Conservation (phyloP, 139 green algal genomes). For the Chlorella sp. region DNA sequence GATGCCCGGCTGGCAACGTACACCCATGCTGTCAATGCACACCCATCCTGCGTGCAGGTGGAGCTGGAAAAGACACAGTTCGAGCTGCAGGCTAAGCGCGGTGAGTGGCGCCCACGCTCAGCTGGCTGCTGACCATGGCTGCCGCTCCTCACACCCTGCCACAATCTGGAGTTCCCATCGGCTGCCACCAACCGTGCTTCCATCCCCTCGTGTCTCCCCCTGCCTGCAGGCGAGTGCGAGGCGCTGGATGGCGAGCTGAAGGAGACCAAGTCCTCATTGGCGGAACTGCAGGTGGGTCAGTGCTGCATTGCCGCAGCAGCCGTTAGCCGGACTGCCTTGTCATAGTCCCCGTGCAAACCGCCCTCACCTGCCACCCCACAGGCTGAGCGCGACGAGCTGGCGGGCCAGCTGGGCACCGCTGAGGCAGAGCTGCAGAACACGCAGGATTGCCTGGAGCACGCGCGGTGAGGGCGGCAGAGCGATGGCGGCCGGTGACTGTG, state of each 20-base stretch:
- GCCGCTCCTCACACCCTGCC: neutral
- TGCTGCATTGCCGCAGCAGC: too few species aligned
- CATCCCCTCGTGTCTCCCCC: too few species aligned
- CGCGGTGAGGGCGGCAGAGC: neutral
- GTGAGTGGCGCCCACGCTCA: too few species aligned
- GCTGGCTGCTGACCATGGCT: neutral
- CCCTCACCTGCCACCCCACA: too few species aligned
- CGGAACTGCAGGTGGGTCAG: slow-evolving; percentile 32
- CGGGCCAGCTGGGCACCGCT: slow-evolving; percentile 5
- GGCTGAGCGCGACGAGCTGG: slow-evolving; percentile 47
- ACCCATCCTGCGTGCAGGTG: slow-evolving; percentile 13
- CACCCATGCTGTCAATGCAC: slow-evolving; percentile 5
- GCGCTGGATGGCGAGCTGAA: slow-evolving; percentile 39
- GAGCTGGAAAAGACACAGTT: slow-evolving; percentile 52
- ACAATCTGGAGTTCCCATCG: too few species aligned
- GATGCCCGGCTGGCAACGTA: slow-evolving; percentile 31
- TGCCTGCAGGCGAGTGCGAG: slow-evolving; percentile 44
- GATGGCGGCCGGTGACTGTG: too few species aligned
- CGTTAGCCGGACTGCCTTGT: too few species aligned
- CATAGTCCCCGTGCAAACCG: too few species aligned
- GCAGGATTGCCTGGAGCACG: neutral
- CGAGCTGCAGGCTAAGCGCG: slow-evolving; percentile 43
- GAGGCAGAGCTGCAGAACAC: slow-evolving; percentile 35
- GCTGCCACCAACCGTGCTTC: neutral
- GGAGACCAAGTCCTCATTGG: slow-evolving; percentile 24